Conservation (phyloP, 2,329 filamentous ascomycete species). For the Ascochyta fabae region DNA sequence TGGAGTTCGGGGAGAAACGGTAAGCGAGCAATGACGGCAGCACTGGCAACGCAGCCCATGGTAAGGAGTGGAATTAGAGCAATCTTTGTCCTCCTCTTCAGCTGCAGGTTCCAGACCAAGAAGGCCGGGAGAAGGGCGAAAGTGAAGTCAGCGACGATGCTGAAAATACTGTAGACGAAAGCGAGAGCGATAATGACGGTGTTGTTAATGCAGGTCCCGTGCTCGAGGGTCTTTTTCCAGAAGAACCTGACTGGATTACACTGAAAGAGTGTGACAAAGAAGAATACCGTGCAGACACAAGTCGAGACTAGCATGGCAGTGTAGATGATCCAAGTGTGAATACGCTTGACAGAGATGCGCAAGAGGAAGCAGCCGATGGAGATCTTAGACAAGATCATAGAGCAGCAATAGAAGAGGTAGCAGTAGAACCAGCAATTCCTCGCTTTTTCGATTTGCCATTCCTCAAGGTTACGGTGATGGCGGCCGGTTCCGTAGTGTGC, state of each 20-base stretch:
- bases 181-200: constrained; percentile 51
- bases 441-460: constrained; percentile 29
- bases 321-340: constrained; percentile 48
- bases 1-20: constrained; percentile 40
- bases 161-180: constrained; percentile 57
- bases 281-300: constrained; percentile 49
- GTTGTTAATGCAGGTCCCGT: constrained; percentile 52
- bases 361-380: constrained; percentile 44
- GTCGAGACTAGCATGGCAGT: constrained; percentile 45
- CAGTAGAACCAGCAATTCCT: constrained; percentile 44
- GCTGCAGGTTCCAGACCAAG: constrained; percentile 58
- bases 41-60: constrained; percentile 56
- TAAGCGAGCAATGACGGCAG: constrained; percentile 42
- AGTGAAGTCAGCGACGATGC: constrained; percentile 56
- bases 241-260: constrained; percentile 59
- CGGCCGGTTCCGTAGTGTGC: constrained; percentile 41
- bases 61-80: constrained; percentile 57
- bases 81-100: constrained; percentile 58
- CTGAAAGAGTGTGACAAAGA: constrained; percentile 59
- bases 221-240: constrained; percentile 50
- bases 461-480: constrained; percentile 33
- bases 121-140: constrained; percentile 59
- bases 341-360: constrained; percentile 37
- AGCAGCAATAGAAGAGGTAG: constrained; percentile 41
- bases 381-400: constrained; percentile 44